A percentile compares a stretch with the other conserved stretches of the same genome.
Conservation (phyloP, 106 monocot genomes). For the Narthecium ossifragum region DNA sequence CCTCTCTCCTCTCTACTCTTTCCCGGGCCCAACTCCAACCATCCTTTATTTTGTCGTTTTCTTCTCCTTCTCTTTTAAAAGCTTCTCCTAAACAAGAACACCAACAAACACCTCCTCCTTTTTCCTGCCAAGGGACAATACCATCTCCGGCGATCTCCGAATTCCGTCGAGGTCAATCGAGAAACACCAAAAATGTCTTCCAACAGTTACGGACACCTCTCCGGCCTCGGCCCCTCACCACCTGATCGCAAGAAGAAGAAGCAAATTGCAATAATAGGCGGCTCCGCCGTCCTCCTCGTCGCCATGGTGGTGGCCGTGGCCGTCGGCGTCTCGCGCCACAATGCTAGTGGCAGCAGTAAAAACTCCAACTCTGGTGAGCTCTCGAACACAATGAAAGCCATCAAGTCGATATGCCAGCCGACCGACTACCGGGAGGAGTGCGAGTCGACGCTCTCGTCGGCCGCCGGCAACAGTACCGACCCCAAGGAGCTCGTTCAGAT, state of each 20-base stretch:
- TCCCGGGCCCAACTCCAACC: not conserved
- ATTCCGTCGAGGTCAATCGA: no score
- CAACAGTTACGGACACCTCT: constrained; percentile 7
- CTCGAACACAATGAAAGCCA: constrained; percentile 18
- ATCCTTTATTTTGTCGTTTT: not conserved
- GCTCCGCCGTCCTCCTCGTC: constrained; percentile 17
- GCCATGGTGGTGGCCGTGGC: constrained; percentile 28
- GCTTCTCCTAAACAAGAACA: not conserved
- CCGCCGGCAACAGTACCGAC: constrained; percentile 41
- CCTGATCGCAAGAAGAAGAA: constrained; percentile 2
- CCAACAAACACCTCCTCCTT: not conserved
- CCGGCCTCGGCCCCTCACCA: not conserved
- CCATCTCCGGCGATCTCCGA: no score
- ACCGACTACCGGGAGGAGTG: constrained; percentile 31
- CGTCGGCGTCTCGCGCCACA: constrained; percentile 8
- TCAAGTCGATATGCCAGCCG: constrained; percentile 41
- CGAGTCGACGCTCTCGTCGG: constrained; percentile 17
- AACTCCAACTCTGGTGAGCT: constrained; percentile 1
- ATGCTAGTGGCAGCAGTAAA: not conserved
- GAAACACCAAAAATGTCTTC: no score
- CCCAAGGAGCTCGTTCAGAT: constrained; percentile 30
- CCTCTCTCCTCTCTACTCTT: not conserved
- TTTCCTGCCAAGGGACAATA: not conserved
- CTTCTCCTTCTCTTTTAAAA: not conserved
- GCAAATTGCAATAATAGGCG: constrained; percentile 6